Percentiles rank a stretch among this genome's conserved stretches.
Evolutionary conservation across 768 basidiomycete species (phyloP).

Genomic region (Lactifluus subvellereus): DNA sequence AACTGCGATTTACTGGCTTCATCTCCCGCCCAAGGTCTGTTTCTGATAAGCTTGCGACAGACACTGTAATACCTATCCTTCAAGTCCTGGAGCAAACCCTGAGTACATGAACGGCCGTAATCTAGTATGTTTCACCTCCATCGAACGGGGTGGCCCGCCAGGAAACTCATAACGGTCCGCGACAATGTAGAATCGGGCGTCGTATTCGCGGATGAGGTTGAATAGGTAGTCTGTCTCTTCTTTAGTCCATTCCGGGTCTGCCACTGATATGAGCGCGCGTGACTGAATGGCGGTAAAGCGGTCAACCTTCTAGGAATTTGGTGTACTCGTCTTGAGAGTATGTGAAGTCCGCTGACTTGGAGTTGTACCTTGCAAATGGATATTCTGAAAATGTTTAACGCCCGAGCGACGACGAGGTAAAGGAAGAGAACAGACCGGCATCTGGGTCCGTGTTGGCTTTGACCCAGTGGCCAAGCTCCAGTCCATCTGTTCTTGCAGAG

Average conservation of each 20-base stretch:
- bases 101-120: background rate
- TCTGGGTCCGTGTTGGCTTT: constrained; percentile 53
- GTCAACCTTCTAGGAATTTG: constrained; percentile 64
- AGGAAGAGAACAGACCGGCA: constrained; percentile 40
- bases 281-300: background rate
- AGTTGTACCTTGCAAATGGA: constrained; percentile 78
- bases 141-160: constrained; percentile 44
- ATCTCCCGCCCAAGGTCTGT: constrained; percentile 79
- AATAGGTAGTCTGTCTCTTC: constrained; percentile 96
- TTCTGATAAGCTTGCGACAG: constrained; percentile 81
- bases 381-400: constrained; percentile 46
- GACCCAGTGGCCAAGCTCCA: constrained; percentile 81
- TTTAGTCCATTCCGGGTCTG: constrained; percentile 83
- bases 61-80: constrained; percentile 93
- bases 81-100: constrained; percentile 53
- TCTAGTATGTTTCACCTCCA: constrained; percentile 52
- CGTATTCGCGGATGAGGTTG: constrained; percentile 69
- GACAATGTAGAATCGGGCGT: constrained; percentile 84
- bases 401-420: background rate
- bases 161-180: constrained; percentile 84
- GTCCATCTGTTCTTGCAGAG: constrained; percentile 54
- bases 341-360: constrained; percentile 53
- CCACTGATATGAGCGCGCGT: background rate
- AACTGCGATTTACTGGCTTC: constrained; percentile 62
- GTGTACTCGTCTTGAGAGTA: constrained; percentile 89